Conservation (phyloP, 2,329 filamentous ascomycete genomes). For the Pseudocercospora fijiensis region DNA sequence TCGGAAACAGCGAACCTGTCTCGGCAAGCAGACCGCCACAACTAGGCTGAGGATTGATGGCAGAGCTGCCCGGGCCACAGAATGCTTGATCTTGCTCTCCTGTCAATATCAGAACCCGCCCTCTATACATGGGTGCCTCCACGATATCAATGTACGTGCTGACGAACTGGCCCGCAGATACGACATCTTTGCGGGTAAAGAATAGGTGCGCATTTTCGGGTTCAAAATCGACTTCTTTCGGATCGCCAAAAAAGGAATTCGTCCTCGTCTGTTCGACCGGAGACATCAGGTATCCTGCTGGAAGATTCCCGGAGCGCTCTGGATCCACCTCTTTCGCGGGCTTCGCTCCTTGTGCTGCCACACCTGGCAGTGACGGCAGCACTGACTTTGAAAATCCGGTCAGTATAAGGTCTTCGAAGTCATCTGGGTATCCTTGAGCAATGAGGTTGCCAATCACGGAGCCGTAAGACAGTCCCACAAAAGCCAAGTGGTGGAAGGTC, state of each 20-base stretch:
- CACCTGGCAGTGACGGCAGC: conserved; percentile 17
- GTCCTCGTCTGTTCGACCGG: conserved; percentile 18
- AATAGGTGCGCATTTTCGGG: conserved; percentile 14
- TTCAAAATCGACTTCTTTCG: conserved; percentile 19
- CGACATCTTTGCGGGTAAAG: conserved; percentile 20
- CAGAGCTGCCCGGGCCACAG: conserved; percentile 22
- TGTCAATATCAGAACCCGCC: conserved; percentile 20
- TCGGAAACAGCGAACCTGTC: conserved; percentile 18
- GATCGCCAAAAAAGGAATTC: conserved; percentile 23
- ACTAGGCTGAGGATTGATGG: conserved; percentile 7
- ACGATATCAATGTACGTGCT: conserved; percentile 16
- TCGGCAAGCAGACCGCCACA: conserved; percentile 18
- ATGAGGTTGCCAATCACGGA: conserved; percentile 13
- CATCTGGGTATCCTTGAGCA: conserved; percentile 13
- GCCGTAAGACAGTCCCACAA: conserved; percentile 19
- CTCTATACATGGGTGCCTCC: conserved; percentile 9
- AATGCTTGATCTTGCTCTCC: conserved; percentile 25
- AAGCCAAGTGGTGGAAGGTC: conserved; percentile 13
- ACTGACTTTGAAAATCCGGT: conserved; percentile 22
- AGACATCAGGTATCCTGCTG: conserved; percentile 21
- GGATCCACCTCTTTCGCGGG: conserved; percentile 18
- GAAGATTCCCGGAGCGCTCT: conserved; percentile 11
- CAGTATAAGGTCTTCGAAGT: conserved; percentile 20
- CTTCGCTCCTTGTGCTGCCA: conserved; percentile 7
- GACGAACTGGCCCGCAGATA: conserved; percentile 21